phyloP scores from a whole-genome alignment of 176 grass and related monocot species.

The Avena atlantica region DNA sequence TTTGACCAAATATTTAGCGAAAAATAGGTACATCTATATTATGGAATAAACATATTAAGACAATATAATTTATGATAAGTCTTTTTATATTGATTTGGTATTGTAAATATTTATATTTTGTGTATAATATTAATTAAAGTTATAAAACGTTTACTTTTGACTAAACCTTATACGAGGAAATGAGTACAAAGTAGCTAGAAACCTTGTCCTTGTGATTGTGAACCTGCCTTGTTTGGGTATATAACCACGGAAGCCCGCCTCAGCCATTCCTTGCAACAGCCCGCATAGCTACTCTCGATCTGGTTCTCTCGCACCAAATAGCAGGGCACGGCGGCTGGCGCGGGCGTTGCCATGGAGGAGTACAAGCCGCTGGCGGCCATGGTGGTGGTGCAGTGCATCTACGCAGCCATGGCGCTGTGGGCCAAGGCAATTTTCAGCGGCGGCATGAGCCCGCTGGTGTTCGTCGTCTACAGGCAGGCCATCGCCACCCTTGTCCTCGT shows the following conservation, averaged over 20 bases:
- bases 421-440: constrained; percentile 64
- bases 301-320: background rate
- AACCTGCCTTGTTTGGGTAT: background rate
- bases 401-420: constrained; percentile 64
- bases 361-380: constrained; percentile 76
- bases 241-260: background rate
- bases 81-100: no score
- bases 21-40: no score
- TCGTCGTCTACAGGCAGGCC: constrained; percentile 80
- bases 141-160: no score
- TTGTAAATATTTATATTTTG: no score
- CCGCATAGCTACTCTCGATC: background rate
- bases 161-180: no score
- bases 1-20: no score
- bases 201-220: background rate
- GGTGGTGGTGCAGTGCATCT: constrained; percentile 74
- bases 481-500: constrained; percentile 54
- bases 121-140: no score
- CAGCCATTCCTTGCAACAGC: background rate
- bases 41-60: no score
- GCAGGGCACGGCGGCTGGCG: background rate
- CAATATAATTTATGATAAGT: no score
- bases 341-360: constrained; percentile 44
- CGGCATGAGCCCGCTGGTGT: constrained; percentile 77
- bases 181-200: no score